Evolutionary conservation across 2,329 filamentous ascomycete species (phyloP), one percentile per base, ranked within the genome.

Genomic region (Aspergillus sp.): DNA sequence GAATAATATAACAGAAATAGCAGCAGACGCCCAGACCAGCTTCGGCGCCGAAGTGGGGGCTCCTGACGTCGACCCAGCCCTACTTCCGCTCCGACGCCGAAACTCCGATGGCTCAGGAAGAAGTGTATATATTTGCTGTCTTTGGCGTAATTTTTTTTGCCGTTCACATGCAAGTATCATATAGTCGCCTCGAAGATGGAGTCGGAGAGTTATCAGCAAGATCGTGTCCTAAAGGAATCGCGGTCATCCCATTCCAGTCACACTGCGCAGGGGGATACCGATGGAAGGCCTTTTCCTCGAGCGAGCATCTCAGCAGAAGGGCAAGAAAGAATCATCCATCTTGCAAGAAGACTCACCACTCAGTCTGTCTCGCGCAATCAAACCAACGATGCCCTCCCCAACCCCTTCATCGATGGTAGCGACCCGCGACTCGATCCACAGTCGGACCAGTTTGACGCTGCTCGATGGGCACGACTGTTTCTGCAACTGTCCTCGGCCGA

Each of bases 381-480:
- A 22, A 19, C 11, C 7, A 19, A 49, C 7, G 45, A 25, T 2
- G 22, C 43, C 13, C 22, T 52, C 13, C 50, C 45, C 15, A 61
- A 61, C 22, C 59, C 59, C 7, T 61, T 61, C 23, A 34, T 41
- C 7, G 30, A 22, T 4, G n/a, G 17, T 22, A 22, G 54, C 30
- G 28, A 57, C 30, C 49, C 59, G 7, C 43, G 22, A 13, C 43
- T 58, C 19, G 49, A 61, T n/a, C 59, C 59, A 28, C 46, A 54
- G 8, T 61, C 59, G 7, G 49, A 19, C 7, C 45, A 58, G 19
- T 58, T 61, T 23, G 48, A 53, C 31, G 19, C 59, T 7, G 48
- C 41, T 17, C 43, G 31, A 19, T 61, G 59, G 59, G 59, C 54
- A 8, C 38, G 52, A 43, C 13, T 52, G 5, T 13, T 61, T 7